phyloP scores from a whole-genome alignment of 345 rosid species.

The Cardamine chenopodiifolia region DNA sequence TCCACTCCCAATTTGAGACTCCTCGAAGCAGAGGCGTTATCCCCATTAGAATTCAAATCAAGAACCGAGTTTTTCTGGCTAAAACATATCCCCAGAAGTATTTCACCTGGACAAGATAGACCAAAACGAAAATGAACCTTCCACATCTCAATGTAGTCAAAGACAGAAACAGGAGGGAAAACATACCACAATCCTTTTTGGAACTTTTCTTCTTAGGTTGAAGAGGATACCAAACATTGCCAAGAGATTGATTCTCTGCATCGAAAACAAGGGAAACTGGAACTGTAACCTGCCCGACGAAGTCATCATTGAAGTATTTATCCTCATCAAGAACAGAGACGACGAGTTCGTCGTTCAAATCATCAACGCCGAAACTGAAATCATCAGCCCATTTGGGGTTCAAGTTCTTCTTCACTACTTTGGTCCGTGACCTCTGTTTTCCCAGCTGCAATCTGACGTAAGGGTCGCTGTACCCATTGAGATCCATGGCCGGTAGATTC shows the following conservation, averaged over 20 bases:
- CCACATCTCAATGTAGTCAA: not conserved
- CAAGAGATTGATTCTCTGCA: constrained; percentile 76
- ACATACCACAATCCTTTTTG: constrained; percentile 81
- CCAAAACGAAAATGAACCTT: not conserved
- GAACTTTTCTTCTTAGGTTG: constrained; percentile 79
- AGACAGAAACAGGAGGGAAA: not conserved
- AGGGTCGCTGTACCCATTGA: constrained; percentile 88
- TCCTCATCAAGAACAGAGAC: constrained; percentile 86
- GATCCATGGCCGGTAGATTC: constrained; percentile 86
- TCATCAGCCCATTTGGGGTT: constrained; percentile 94
- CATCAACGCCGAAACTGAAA: constrained; percentile 88
- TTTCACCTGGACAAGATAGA: constrained; percentile 63
- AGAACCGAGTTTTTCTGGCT: constrained; percentile 55
- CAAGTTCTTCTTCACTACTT: constrained; percentile 84
- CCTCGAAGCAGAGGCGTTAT: constrained; percentile 41
- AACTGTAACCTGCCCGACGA: constrained; percentile 70
- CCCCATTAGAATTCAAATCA: constrained; percentile 45
- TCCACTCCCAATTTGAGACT: constrained; percentile 43
- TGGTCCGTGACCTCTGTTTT: constrained; percentile 68
- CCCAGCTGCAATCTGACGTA: constrained; percentile 85
- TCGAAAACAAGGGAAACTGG: constrained; percentile 73
- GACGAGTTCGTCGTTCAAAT: constrained; percentile 80
- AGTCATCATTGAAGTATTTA: constrained; percentile 84
- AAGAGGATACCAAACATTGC: constrained; percentile 74
- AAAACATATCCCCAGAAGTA: constrained; percentile 69